Conservation (phyloP, 805 yeast genomes). For the Candida boleticola region DNA sequence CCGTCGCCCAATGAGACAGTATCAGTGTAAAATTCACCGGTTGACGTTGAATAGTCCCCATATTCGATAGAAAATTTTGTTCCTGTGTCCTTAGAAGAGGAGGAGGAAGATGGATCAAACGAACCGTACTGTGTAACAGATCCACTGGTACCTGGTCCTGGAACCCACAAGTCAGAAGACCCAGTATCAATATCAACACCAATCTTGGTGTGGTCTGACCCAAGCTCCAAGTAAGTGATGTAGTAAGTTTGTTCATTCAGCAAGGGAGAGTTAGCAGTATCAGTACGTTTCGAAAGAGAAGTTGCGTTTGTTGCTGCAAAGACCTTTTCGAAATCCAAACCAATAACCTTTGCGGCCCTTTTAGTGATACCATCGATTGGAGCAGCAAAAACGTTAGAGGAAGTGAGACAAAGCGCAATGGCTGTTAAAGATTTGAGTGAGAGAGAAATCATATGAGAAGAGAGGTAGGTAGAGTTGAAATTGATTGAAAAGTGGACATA, state of each 20-base stretch:
- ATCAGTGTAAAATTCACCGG: conserved; percentile 45
- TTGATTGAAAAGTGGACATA: too few species aligned
- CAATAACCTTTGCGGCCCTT: conserved; percentile 4
- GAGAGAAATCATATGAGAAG: conserved; percentile 1
- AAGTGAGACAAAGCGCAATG: conserved; percentile 3
- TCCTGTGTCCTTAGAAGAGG: conserved; percentile 26
- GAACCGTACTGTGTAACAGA: conserved; percentile 36
- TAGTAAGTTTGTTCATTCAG: conserved; percentile 2
- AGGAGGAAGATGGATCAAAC: conserved; percentile 31
- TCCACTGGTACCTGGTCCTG: neutral
- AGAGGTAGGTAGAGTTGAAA: too few species aligned
- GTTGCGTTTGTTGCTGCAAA: neutral
- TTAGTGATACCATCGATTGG: conserved; percentile 5
- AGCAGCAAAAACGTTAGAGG: conserved; percentile 3
- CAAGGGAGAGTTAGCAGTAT: conserved; percentile 1
- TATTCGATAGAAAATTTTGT: conserved; percentile 37
- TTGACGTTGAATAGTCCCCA: conserved; percentile 40
- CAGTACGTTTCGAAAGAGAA: neutral
- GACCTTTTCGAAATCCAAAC: conserved; percentile 4
- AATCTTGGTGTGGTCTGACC: conserved; percentile 6
- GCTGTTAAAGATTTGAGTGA: conserved; percentile 2
- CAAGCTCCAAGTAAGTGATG: conserved; percentile 5
- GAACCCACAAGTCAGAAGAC: conserved; percentile 10
- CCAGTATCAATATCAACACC: conserved; percentile 10
- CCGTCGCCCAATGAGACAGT: conserved; percentile 7